Evolutionary conservation across 2,329 filamentous ascomycete genomes (phyloP).

Genomic region (Hymenoscyphus infarciens): DNA sequence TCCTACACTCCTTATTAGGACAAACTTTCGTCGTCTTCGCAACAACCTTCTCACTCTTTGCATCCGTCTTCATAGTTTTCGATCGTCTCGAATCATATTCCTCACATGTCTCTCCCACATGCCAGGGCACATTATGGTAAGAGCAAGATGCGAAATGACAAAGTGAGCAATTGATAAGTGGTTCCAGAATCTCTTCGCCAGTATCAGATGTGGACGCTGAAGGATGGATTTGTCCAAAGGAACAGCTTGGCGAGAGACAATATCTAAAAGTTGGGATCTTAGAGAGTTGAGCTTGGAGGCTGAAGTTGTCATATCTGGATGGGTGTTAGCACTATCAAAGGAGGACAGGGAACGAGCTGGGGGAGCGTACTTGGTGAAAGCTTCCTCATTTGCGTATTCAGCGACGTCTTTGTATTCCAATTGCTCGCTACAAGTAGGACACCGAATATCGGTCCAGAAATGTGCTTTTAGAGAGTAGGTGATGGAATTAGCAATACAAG

Average conservation of each 20-base stretch:
- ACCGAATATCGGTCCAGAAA: slow-evolving; percentile 22
- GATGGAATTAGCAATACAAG: slow-evolving; percentile 16
- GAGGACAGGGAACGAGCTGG: background rate
- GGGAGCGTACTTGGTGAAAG: slow-evolving; percentile 14
- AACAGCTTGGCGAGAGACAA: slow-evolving; percentile 20
- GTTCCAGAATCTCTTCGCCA: background rate
- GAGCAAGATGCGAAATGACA: slow-evolving; percentile 18
- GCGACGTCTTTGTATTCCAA: slow-evolving; percentile 19
- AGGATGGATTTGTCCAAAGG: slow-evolving; percentile 21
- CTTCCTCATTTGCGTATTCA: slow-evolving; percentile 16
- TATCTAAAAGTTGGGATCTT: slow-evolving; percentile 20
- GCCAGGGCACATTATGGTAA: slow-evolving; percentile 20
- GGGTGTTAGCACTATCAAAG: background rate
- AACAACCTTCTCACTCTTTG: slow-evolving; percentile 20
- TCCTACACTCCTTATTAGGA: slow-evolving; percentile 16
- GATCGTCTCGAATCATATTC: slow-evolving; percentile 14
- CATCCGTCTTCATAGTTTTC: slow-evolving; percentile 7
- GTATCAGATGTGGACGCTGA: slow-evolving; percentile 5
- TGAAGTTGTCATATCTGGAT: slow-evolving; percentile 13
- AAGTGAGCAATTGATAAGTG: slow-evolving; percentile 13
- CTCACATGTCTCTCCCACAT: slow-evolving; percentile 17
- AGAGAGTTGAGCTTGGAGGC: slow-evolving; percentile 11
- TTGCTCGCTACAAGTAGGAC: slow-evolving; percentile 16
- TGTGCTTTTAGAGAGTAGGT: slow-evolving; percentile 11
- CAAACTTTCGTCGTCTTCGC: slow-evolving; percentile 22